phyloP scores from a whole-genome alignment of 768 basidiomycete genomes.

The Xerocomellus dryophilus region DNA sequence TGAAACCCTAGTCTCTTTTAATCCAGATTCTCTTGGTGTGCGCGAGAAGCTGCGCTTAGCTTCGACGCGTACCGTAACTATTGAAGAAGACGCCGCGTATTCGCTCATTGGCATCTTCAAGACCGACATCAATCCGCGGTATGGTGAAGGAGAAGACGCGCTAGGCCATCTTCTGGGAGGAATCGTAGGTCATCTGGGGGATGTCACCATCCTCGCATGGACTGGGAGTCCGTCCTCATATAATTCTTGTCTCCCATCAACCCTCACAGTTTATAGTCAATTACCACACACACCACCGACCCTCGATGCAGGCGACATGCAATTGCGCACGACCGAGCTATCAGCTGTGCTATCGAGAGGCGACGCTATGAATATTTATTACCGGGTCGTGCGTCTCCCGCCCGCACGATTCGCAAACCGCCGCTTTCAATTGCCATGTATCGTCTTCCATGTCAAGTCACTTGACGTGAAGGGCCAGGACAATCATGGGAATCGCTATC shows the following conservation, averaged over 20 bases:
- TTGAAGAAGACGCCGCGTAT: not conserved
- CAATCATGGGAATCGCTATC: not conserved
- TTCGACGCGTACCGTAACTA: not conserved
- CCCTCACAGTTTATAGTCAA: not conserved
- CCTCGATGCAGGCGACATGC: not conserved
- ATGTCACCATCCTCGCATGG: not conserved
- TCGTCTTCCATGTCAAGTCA: not conserved
- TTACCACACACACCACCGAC: not conserved
- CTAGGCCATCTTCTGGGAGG: not conserved
- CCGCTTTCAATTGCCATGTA: not conserved
- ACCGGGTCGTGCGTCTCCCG: not conserved
- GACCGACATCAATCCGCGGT: not conserved
- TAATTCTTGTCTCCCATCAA: not conserved
- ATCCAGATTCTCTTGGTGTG: not conserved
- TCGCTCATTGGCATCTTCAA: not conserved
- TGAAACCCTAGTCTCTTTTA: not conserved
- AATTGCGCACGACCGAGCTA: not conserved
- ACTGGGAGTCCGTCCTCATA: not conserved
- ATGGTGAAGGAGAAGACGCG: not conserved
- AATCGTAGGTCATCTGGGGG: not conserved
- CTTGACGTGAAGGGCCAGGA: not conserved
- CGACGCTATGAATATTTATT: not conserved
- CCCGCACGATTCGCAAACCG: not conserved
- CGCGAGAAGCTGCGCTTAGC: not conserved
- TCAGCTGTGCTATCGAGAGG: not conserved